Conservation (phyloP, 2,329 filamentous ascomycete genomes). For the Colletotrichum sp. region DNA sequence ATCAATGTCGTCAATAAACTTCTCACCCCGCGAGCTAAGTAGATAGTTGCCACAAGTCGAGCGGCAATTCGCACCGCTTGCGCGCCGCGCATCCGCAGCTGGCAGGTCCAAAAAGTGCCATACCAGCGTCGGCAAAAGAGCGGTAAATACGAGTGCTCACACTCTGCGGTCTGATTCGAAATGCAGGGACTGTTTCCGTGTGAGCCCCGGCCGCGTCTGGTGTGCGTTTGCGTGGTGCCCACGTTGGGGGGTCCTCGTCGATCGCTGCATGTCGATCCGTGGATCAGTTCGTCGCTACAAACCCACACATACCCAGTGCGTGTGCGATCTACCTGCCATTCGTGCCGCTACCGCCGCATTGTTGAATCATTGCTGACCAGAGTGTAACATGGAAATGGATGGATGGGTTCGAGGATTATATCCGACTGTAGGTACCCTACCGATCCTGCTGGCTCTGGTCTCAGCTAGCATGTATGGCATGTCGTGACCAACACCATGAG, state of each 20-base stretch:
- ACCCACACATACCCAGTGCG: not conserved
- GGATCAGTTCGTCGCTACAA: not conserved
- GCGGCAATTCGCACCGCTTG: not conserved
- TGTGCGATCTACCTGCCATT: not conserved
- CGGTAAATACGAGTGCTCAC: not conserved
- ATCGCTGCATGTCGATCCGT: slow-evolving; percentile 12
- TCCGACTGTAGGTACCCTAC: not conserved
- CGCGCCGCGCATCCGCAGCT: not conserved
- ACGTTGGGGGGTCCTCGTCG: not conserved
- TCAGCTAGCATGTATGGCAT: not conserved
- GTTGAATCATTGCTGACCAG: not conserved
- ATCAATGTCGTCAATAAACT: not conserved
- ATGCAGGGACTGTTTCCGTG: not conserved
- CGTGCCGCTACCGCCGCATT: not conserved
- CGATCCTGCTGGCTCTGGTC: not conserved
- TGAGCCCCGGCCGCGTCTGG: not conserved
- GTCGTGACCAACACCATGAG: not conserved
- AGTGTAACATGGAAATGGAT: not conserved
- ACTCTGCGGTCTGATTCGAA: not conserved
- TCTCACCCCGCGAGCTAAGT: not conserved
- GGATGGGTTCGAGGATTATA: not conserved
- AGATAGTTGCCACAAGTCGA: not conserved
- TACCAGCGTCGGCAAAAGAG: not conserved
- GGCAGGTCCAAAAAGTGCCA: not conserved
- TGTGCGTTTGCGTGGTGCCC: not conserved